Base-by-base conservation (phyloP, 129 eudicot genomes). In the Flaveria trinervia region DNA sequence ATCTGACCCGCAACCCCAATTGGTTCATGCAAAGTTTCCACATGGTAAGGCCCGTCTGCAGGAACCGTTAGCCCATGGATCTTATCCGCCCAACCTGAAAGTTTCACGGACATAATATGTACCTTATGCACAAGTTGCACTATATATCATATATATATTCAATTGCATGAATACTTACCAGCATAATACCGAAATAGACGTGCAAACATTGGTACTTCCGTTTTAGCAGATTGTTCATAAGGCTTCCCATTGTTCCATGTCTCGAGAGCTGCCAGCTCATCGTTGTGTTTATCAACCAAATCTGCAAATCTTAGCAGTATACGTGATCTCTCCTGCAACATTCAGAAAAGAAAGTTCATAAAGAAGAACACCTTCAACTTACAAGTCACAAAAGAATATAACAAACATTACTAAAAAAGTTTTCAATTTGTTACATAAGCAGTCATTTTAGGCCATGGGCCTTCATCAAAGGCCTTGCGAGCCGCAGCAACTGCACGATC, bases 21-120 rank as follows among this genome's bases (percentile, higher is more conserved):
- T 39, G 91, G 91, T 76, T 87, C 91, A 12, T 87, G 91, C 68
- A 87, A 76, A 11, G 81, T 82, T 28, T 87, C 88, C 16, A 84
- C 88, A 33, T 87, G 91, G 86, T 87, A 68, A 20, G 86, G 88
- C n/a, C 91, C 91, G 36, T 87, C 91, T 43, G 91, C 88, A 16
- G 88, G 91, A 71, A 84, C 88, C 8, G 91, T 87, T 7, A 87
- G 78, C n/a, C 91, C 91, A 62, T 84, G 91, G 86, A 87, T 87
- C 77, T 84, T 87, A 72, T 87, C 91, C n/a, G 91, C 88, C 91
- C 91, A 87, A 76, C 91, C 91, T 87, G 79, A 72, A 78, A 11
- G 30, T 51, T 49, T 55, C 15, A 72, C 18, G 0, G 20, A 76
- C 60, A 55, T 14, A 18, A 71, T 17, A 60, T 14, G 54, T 52